Base-by-base conservation (phyloP, 2,329 filamentous ascomycete species). In the Raffaelea albimanens region DNA sequence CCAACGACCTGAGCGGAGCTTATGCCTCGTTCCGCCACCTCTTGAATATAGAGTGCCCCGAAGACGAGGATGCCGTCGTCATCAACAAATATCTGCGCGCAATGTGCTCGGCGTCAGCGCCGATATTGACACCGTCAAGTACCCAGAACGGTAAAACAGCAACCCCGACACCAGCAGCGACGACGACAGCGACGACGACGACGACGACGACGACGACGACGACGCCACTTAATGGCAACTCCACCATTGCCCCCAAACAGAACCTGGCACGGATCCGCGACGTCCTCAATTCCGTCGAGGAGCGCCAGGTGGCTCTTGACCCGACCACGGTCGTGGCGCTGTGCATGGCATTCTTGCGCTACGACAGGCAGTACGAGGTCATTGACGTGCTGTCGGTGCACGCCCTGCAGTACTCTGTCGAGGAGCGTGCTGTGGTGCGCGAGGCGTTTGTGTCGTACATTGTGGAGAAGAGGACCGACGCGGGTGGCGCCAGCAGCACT, bases 301-400 rank as follows among this genome's bases (percentile, higher is more conserved):
- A 88, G 57, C 78, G 81, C 11, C 73, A 81, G 47, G 77, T 80
- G 8, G 76, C 74, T 1, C 73, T 96, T 14, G 83, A 86, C 33
- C 79, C 89, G 0, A 74, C 82, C 40, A 94, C 89, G 0, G 78
- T 93, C 1, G 79, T 82, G 7, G 75, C 78, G 0, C 70, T 96
- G n/a, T 85, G 82, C 50, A 70, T 82, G 40, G 70, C 85, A 39
- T 85, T 95, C 55, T 73, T 96, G 11, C 75, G 78, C 51, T 80
- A 84, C 38, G 84, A 87, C 57, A 86, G 95, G 59, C 74, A 82
- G 40, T 80, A 82, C 53, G 88, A 94, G 52, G 81, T 88, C 4
- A 83, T 88, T 52, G 87, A 95, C 59, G 75, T 94, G 0, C 75
- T 97, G 16, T 87, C 89, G 21, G 74, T 83, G 4, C 82, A 93